A percentile compares a stretch with the other conserved stretches of the same genome.
These are phyloP conservation scores for Mycosarcoma maydis DNA, from an alignment of 1,284 basidiomycete species.

Conservation along the genomic window DNA sequence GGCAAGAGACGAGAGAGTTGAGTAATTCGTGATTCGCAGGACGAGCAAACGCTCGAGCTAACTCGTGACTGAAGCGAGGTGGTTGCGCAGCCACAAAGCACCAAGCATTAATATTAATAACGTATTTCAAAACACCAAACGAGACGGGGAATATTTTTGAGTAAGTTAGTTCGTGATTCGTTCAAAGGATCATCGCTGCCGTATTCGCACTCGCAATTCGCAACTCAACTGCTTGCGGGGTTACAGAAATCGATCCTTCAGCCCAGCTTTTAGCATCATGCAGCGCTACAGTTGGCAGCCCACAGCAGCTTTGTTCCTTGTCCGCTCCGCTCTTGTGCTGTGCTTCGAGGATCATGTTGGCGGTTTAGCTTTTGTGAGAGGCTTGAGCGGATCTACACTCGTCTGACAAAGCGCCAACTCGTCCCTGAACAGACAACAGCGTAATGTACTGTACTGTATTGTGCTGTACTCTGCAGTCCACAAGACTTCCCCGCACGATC, in stretches of 20 bases:
- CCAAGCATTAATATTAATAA: too few species aligned
- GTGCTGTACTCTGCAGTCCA: too few species aligned
- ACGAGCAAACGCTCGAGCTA: too few species aligned
- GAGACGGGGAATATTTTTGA: constrained; percentile 14
- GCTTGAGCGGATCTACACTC: background rate
- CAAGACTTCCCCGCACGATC: constrained; percentile 12
- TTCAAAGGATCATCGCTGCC: constrained; percentile 7
- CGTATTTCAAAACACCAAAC: too few species aligned
- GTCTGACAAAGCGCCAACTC: background rate
- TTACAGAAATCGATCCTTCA: constrained; percentile 2
- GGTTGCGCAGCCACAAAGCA: background rate
- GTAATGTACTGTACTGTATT: too few species aligned
- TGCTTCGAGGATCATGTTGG: background rate
- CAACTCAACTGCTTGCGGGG: constrained; percentile 16
- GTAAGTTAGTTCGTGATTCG: background rate
- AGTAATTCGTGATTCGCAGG: too few species aligned
- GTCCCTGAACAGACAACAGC: too few species aligned
- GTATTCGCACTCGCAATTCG: too few species aligned
- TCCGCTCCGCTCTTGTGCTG: background rate
- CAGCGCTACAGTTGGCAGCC: background rate
- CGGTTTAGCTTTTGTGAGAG: background rate
- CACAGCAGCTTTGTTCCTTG: background rate
- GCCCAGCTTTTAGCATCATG: constrained; percentile 7
- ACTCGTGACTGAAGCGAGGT: too few species aligned
- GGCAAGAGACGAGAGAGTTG: too few species aligned